Percentiles rank a stretch among this genome's conserved stretches.
These are phyloP conservation scores for Juglanconis juglandina DNA, from an alignment of 2,329 filamentous ascomycete genomes.

Conservation along the genomic window DNA sequence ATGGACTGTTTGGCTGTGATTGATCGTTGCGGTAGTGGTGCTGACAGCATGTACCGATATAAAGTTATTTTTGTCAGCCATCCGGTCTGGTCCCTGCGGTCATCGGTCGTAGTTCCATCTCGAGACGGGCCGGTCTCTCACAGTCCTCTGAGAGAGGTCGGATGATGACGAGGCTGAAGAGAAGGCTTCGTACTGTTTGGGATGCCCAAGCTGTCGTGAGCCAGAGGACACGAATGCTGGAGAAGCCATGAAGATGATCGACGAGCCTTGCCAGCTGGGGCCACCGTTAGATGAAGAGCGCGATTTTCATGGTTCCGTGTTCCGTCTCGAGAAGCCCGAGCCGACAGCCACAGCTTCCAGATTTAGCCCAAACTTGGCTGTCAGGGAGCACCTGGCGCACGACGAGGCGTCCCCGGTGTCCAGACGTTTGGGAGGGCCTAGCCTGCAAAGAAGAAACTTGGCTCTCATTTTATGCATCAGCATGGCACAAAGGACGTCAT, in stretches of 20 bases:
- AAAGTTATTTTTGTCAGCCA: slow-evolving; percentile 7
- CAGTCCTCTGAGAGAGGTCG: background rate
- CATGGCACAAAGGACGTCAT: slow-evolving; percentile 5
- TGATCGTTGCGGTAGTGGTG: background rate
- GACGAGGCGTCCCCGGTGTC: background rate
- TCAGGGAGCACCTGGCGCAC: background rate
- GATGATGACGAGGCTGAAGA: slow-evolving; percentile 7
- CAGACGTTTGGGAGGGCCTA: background rate
- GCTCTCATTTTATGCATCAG: slow-evolving; percentile 10
- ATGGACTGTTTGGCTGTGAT: slow-evolving; percentile 4
- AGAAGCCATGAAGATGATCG: background rate
- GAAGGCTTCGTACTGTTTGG: background rate
- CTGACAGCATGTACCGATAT: background rate
- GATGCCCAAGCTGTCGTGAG: background rate
- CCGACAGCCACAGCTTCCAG: background rate
- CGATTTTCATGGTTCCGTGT: too few species aligned
- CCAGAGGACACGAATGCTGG: background rate
- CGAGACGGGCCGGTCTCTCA: background rate
- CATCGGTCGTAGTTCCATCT: background rate
- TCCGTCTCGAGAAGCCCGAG: background rate
- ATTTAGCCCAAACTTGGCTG: background rate
- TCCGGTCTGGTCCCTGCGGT: background rate
- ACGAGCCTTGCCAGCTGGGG: background rate
- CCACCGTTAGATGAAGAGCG: background rate
- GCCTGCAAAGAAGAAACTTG: background rate